Evolutionary conservation across 345 rosid species (phyloP).

Genomic region (Anastatica hierochuntica): DNA sequence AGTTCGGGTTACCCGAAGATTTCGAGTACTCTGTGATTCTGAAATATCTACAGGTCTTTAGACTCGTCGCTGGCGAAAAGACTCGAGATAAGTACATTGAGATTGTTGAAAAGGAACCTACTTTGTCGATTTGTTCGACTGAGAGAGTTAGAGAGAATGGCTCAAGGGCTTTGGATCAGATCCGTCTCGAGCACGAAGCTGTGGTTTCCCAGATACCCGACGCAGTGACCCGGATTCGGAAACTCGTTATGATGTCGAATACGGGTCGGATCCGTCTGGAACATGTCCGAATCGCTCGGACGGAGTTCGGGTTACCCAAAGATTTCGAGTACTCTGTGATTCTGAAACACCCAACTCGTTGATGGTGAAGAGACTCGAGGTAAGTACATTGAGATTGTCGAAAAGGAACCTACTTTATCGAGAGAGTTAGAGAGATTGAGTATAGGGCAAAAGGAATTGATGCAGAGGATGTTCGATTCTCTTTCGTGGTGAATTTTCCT

Average conservation of each 20-base stretch:
- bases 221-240: conserved; percentile 57
- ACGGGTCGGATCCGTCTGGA: conserved; percentile 68
- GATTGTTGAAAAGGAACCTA: conserved; percentile 50
- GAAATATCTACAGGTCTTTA: conserved; percentile 54
- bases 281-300: conserved; percentile 67
- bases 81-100: conserved; percentile 78
- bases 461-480: conserved; percentile 81
- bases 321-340: conserved; percentile 81
- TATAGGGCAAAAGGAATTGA: conserved; percentile 71
- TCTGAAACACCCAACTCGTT: conserved; percentile 50
- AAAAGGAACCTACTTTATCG: conserved; percentile 39
- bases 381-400: conserved; percentile 77
- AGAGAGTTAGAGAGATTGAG: conserved; percentile 74
- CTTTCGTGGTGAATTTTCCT: conserved; percentile 73
- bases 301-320: conserved; percentile 81
- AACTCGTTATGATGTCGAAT: conserved; percentile 76
- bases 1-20: conserved; percentile 89
- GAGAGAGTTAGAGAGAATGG: conserved; percentile 74
- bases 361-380: conserved; percentile 69
- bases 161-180: conserved; percentile 55
- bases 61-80: conserved; percentile 54
- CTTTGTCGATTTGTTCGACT: conserved; percentile 55
- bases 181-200: conserved; percentile 55
- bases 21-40: conserved; percentile 74
- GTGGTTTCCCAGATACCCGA: conserved; percentile 50